phyloP scores from a whole-genome alignment of 2,329 filamentous ascomycete species.

The Sporothrix mexicana region DNA sequence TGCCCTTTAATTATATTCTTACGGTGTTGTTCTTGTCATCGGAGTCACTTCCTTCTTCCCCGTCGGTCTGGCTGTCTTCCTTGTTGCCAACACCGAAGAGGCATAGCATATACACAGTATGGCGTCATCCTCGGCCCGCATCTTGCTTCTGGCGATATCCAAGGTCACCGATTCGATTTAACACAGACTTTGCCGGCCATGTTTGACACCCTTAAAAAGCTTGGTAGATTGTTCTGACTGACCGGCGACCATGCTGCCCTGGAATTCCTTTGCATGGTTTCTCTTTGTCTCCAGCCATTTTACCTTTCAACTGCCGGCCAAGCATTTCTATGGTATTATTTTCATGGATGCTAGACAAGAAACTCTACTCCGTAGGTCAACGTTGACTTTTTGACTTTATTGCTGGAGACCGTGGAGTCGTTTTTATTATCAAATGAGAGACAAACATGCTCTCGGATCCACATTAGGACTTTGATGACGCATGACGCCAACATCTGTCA shows the following conservation, averaged over 20 bases:
- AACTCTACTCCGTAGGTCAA: not conserved
- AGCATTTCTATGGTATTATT: not conserved
- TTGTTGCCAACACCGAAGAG: not conserved
- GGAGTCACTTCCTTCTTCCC: not conserved
- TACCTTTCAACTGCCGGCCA: not conserved
- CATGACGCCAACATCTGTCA: not conserved
- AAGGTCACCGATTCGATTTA: not conserved
- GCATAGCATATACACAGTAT: not conserved
- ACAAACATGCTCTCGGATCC: slow-evolving; percentile 10
- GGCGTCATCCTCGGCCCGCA: not conserved
- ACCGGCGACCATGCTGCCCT: not conserved
- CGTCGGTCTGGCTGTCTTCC: not conserved
- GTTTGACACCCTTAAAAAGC: slow-evolving; percentile 1
- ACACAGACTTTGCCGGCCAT: not conserved
- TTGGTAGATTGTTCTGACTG: not conserved
- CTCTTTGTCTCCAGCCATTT: not conserved
- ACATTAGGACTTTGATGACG: not conserved
- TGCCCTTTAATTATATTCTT: not conserved
- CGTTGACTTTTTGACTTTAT: not conserved
- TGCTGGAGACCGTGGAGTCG: not conserved
- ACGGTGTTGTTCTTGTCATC: not conserved
- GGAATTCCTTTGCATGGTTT: not conserved
- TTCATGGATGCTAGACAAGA: not conserved
- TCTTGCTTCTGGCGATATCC: not conserved
- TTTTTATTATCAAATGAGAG: slow-evolving; percentile 15